Conservation (phyloP, 805 yeast genomes). For the Priceomyces medius region DNA sequence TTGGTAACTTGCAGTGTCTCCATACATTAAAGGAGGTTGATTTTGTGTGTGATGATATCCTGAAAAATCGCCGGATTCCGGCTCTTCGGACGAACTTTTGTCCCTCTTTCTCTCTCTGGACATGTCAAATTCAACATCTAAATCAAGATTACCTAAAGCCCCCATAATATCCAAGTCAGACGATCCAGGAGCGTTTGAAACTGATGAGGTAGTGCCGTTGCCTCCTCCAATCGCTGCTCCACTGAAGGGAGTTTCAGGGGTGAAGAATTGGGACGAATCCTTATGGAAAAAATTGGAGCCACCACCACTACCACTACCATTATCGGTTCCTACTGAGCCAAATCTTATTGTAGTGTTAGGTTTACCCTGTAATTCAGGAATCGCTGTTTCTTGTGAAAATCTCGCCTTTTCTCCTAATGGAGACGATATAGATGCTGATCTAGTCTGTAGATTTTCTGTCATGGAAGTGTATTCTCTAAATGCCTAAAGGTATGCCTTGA, state of each 20-base stretch:
- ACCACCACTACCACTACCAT: slow-evolving; percentile 6
- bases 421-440: slow-evolving; percentile 20
- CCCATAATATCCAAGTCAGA: slow-evolving; percentile 45
- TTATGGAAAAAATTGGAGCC: slow-evolving; percentile 28
- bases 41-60: not conserved
- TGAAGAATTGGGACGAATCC: slow-evolving; percentile 23
- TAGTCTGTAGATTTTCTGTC: slow-evolving; percentile 18
- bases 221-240: slow-evolving; percentile 10
- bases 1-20: slow-evolving; percentile 4
- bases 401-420: slow-evolving; percentile 6
- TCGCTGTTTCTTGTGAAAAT: not conserved
- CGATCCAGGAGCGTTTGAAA: slow-evolving; percentile 7
- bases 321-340: slow-evolving; percentile 6
- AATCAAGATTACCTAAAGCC: slow-evolving; percentile 46
- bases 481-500: too few species aligned
- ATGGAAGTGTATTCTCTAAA: too few species aligned
- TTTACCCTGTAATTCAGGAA: not conserved
- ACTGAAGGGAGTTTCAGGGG: slow-evolving; percentile 10
- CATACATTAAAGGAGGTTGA: slow-evolving; percentile 9
- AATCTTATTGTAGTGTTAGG: slow-evolving; percentile 9
- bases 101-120: slow-evolving; percentile 1
- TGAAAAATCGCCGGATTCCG: not conserved
- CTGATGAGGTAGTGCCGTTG: slow-evolving; percentile 7
- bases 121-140: slow-evolving; percentile 38
- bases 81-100: slow-evolving; percentile 2